phyloP scores from a whole-genome alignment of 225 moss, liverwort and hornwort species.

The Anthoceros angustus region DNA sequence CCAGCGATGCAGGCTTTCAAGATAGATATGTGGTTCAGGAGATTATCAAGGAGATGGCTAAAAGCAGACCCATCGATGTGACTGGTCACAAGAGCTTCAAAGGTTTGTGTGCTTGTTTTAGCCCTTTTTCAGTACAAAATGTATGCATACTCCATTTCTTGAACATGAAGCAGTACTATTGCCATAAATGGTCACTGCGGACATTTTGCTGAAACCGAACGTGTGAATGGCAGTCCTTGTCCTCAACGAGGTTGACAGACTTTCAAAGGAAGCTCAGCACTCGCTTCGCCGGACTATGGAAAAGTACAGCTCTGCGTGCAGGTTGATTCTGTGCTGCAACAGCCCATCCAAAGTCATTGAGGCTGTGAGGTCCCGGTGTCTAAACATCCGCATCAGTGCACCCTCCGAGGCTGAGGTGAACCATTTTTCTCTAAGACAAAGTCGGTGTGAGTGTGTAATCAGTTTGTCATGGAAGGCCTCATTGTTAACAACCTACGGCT shows the following conservation, averaged over 20 bases:
- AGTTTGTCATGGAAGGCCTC: not conserved
- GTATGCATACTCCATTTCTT: not conserved
- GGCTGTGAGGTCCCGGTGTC: conserved; percentile 75
- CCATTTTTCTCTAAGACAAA: not conserved
- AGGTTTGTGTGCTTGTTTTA: conserved; percentile 22
- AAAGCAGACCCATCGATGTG: conserved; percentile 70
- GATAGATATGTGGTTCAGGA: conserved; percentile 85
- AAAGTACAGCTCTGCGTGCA: conserved; percentile 81
- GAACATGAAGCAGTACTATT: not conserved
- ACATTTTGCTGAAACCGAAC: not conserved
- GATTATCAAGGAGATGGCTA: conserved; percentile 86
- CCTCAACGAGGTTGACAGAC: conserved; percentile 82
- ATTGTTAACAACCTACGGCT: not conserved
- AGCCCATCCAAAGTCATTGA: conserved; percentile 91
- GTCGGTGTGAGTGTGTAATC: not conserved
- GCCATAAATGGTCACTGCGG: not conserved
- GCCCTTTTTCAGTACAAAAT: not conserved
- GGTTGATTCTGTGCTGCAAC: conserved; percentile 64
- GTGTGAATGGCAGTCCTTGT: conserved; percentile 42
- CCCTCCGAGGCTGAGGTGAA: conserved; percentile 56
- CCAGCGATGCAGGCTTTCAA: conserved; percentile 90
- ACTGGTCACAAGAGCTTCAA: conserved; percentile 64
- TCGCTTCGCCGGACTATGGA: conserved; percentile 88
- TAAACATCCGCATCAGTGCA: conserved; percentile 66
- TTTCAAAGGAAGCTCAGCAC: conserved; percentile 80